These are phyloP conservation scores for Glycine soja DNA, from an alignment of 306 rosid genomes.

Conservation along the genomic window DNA sequence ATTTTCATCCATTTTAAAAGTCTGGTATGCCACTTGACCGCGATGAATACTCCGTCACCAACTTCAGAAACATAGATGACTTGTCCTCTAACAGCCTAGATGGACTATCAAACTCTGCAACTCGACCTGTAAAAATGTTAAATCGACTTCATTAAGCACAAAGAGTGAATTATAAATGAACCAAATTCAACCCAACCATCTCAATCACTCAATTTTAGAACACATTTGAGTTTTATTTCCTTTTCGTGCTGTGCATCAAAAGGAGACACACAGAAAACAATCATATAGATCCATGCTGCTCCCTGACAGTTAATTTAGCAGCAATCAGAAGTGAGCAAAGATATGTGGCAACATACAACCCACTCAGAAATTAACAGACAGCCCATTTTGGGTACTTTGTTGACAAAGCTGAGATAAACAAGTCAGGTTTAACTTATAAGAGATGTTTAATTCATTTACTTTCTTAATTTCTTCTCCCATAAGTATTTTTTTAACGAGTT, in stretches of 20 bases:
- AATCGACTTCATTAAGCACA: constrained; percentile 36
- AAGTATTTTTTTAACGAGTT: neutral
- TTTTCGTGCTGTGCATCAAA: neutral
- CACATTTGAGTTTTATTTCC: constrained; percentile 13
- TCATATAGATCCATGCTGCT: neutral
- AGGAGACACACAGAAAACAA: constrained; percentile 5
- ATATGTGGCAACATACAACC: neutral
- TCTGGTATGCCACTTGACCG: constrained; percentile 78
- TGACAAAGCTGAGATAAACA: neutral
- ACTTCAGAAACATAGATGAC: constrained; percentile 88
- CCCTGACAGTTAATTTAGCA: neutral
- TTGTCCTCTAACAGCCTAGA: constrained; percentile 76
- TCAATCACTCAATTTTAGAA: neutral
- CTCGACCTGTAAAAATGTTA: constrained; percentile 69
- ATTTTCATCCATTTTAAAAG: constrained; percentile 53
- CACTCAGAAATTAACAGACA: neutral
- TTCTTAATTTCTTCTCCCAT: neutral
- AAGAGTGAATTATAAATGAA: constrained; percentile 5
- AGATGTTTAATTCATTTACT: neutral
- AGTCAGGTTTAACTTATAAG: neutral
- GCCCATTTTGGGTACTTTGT: neutral
- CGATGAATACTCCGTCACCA: constrained; percentile 85
- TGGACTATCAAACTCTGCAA: constrained; percentile 87
- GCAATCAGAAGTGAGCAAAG: constrained; percentile 2
- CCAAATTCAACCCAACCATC: neutral